Percentiles rank a stretch among this genome's conserved stretches.
phyloP scores from a whole-genome alignment of 2,329 filamentous ascomycete species.

The Anisogramma anomala region DNA sequence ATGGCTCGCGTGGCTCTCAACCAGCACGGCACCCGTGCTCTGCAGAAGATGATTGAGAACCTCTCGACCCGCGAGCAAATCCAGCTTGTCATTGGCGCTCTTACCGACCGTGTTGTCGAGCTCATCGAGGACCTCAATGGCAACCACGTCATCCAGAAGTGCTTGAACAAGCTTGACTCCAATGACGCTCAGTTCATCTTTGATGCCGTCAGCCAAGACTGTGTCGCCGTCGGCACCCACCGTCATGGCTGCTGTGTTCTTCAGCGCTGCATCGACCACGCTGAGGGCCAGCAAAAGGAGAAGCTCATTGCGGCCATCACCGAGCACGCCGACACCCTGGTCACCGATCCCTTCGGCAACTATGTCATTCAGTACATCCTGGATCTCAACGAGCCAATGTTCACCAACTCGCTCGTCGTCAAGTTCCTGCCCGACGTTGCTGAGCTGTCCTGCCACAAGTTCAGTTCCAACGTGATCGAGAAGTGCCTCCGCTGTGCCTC shows the following conservation, averaged over 20 bases:
- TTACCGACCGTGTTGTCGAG: constrained; percentile 76
- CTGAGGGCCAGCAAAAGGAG: constrained; percentile 76
- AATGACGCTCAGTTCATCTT: constrained; percentile 93
- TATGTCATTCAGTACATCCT: constrained; percentile 99
- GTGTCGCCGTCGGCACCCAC: constrained; percentile 86
- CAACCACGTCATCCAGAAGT: constrained; percentile 99
- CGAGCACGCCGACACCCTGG: constrained; percentile 71
- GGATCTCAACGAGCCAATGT: constrained; percentile 75
- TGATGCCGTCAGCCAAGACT: constrained; percentile 77
- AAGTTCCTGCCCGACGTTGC: constrained; percentile 66
- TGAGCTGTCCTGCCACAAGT: constrained; percentile 83
- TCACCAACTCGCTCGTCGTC: constrained; percentile 78
- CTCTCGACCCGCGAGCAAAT: constrained; percentile 79
- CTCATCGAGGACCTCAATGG: constrained; percentile 96
- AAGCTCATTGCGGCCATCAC: constrained; percentile 83
- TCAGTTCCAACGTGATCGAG: constrained; percentile 98
- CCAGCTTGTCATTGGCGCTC: constrained; percentile 72
- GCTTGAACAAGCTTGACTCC: constrained; percentile 81
- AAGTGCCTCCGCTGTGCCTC: constrained; percentile 84
- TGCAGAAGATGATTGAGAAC: constrained; percentile 98
- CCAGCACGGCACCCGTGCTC: constrained; percentile 87
- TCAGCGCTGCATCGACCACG: constrained; percentile 96
- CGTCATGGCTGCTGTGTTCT: constrained; percentile 96
- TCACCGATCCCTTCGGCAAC: constrained; percentile 96
- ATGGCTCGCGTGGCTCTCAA: constrained; percentile 92